These are phyloP conservation scores for Alternaria sp. DNA, from an alignment of 2,329 filamentous ascomycete genomes.

Conservation along the genomic window DNA sequence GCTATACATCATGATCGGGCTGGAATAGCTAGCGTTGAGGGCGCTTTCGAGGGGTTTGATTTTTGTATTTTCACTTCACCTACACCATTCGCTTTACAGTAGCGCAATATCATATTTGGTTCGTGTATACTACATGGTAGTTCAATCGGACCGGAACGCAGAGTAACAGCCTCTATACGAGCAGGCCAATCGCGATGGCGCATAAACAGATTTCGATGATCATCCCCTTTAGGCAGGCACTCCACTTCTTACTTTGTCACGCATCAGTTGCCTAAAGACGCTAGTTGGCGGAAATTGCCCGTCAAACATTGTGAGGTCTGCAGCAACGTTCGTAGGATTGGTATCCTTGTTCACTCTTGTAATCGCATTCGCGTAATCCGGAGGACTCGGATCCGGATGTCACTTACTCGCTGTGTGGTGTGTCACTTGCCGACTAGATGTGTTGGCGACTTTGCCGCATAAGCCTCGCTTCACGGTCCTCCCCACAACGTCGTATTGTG, in stretches of 20 bases:
- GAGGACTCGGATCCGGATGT: not conserved
- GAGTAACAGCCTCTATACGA: slow-evolving; percentile 5
- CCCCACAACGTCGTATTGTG: not conserved
- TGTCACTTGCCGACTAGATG: not conserved
- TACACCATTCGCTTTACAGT: not conserved
- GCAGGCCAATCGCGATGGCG: slow-evolving; percentile 2
- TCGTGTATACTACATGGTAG: slow-evolving; percentile 2
- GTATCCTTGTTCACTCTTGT: not conserved
- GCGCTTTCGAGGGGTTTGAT: not conserved
- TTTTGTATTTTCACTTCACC: not conserved
- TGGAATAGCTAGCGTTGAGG: slow-evolving; percentile 3
- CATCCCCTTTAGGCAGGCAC: not conserved
- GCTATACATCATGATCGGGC: slow-evolving; percentile 3
- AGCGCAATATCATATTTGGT: not conserved
- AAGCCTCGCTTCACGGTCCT: slow-evolving; percentile 6
- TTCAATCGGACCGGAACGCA: not conserved
- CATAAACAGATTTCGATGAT: not conserved
- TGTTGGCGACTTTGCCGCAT: slow-evolving; percentile 4
- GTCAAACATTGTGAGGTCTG: not conserved
- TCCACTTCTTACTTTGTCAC: not conserved
- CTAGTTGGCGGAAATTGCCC: not conserved
- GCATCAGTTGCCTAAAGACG: not conserved
- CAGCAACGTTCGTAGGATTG: not conserved
- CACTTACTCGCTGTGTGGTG: not conserved
- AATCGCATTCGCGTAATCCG: slow-evolving; percentile 1